These are phyloP conservation scores for Phytophthora rubi DNA, from an alignment of 352 stramenopile species.

Conservation along the genomic window DNA sequence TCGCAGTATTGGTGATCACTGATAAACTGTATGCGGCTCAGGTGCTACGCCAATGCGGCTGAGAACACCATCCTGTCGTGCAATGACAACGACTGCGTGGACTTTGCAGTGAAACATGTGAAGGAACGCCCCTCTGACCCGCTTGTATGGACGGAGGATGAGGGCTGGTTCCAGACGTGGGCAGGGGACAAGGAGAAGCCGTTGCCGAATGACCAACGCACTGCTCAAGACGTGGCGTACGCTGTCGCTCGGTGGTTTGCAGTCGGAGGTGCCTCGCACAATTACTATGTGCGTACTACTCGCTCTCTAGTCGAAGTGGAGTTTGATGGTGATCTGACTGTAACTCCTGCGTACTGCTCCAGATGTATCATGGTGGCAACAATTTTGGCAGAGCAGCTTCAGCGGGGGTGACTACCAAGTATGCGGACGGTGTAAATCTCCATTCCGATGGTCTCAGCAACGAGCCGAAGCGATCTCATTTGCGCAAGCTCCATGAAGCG, in stretches of 20 bases:
- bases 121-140: constrained; percentile 49
- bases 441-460: constrained; percentile 74
- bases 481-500: constrained; percentile 63
- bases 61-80: constrained; percentile 73
- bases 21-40: not conserved
- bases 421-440: constrained; percentile 72
- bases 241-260: constrained; percentile 73
- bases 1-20: not conserved
- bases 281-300: constrained; percentile 67
- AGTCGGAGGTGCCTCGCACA: constrained; percentile 64
- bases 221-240: constrained; percentile 63
- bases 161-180: constrained; percentile 80
- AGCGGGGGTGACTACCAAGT: constrained; percentile 75
- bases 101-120: constrained; percentile 59
- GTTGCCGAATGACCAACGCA: constrained; percentile 53
- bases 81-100: constrained; percentile 71
- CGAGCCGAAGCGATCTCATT: constrained; percentile 71
- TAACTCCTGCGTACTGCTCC: not conserved
- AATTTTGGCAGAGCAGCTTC: constrained; percentile 70
- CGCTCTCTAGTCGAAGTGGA: not conserved
- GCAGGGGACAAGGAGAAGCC: constrained; percentile 38
- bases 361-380: constrained; percentile 85
- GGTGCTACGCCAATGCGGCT: constrained; percentile 70
- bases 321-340: constrained; percentile 5
- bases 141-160: constrained; percentile 80